A percentile compares a stretch with the other conserved stretches of the same genome.
These are phyloP conservation scores for Salix dunnii DNA, from an alignment of 345 rosid genomes.

Conservation along the genomic window DNA sequence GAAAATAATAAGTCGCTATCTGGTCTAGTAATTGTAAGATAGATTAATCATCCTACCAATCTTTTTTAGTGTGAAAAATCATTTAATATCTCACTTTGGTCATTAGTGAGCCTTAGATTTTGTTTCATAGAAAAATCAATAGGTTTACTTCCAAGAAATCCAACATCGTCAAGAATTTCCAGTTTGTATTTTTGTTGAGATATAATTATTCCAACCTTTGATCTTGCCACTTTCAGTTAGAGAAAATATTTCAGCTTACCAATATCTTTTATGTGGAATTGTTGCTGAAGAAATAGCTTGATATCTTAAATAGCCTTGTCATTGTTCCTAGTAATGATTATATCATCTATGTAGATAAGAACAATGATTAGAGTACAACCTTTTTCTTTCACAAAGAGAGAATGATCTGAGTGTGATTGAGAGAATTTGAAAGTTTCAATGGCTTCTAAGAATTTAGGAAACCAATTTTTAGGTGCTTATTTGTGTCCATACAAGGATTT, in stretches of 20 bases:
- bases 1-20: fast-evolving
- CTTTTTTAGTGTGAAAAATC: too few species aligned
- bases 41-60: too few species aligned
- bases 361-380: not conserved
- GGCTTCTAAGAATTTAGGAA: not conserved
- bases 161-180: too few species aligned
- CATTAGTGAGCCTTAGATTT: too few species aligned
- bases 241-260: too few species aligned
- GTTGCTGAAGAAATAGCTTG: not conserved
- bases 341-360: not conserved
- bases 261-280: not conserved
- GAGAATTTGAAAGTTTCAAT: not conserved
- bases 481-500: not conserved
- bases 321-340: not conserved
- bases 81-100: too few species aligned
- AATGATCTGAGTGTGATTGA: not conserved
- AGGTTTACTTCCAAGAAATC: too few species aligned
- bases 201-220: too few species aligned
- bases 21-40: too few species aligned
- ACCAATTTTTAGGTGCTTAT: not conserved
- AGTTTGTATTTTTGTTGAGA: too few species aligned
- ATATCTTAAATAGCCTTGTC: not conserved
- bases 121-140: too few species aligned
- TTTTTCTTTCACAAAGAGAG: not conserved
- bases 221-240: too few species aligned